Evolutionary conservation across 306 rosid genomes (phyloP).

Genomic region (Arachis stenosperma): DNA sequence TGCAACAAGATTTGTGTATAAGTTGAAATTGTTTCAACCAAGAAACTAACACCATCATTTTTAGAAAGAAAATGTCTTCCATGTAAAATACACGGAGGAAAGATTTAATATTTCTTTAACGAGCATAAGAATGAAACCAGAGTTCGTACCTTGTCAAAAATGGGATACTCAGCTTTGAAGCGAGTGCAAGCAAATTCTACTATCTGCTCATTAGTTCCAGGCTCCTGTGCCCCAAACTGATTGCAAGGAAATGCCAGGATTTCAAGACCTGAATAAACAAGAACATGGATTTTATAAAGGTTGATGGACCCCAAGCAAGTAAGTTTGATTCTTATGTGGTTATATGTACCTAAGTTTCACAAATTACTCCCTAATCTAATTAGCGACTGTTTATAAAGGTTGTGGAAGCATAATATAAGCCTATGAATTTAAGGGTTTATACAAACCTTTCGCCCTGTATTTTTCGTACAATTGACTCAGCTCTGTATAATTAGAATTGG

Average conservation of each 20-base stretch:
- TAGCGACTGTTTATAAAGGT: neutral
- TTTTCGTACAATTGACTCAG: conserved; percentile 82
- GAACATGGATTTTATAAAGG: conserved; percentile 11
- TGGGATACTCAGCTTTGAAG: conserved; percentile 91
- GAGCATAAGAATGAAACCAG: neutral
- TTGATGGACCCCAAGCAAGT: neutral
- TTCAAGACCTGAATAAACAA: conserved; percentile 64
- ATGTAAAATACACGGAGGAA: neutral
- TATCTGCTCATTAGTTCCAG: conserved; percentile 85
- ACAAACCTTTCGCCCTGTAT: conserved; percentile 79
- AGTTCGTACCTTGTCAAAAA: conserved; percentile 80
- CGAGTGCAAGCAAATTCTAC: conserved; percentile 88
- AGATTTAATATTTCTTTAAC: neutral
- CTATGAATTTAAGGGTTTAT: neutral
- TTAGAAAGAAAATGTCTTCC: neutral
- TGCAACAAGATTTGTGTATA: conserved; percentile 14
- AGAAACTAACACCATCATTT: neutral
- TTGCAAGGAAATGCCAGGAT: conserved; percentile 97
- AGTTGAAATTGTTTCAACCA: neutral
- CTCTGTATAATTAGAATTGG: conserved; percentile 95
- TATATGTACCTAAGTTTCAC: neutral
- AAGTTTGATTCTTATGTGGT: neutral
- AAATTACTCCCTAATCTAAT: neutral
- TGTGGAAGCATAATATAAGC: neutral
- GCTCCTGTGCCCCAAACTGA: conserved; percentile 97